Evolutionary conservation across 495 filamentous ascomycete genomes (phyloP).

Genomic region (Staphylotrichum longicolle): DNA sequence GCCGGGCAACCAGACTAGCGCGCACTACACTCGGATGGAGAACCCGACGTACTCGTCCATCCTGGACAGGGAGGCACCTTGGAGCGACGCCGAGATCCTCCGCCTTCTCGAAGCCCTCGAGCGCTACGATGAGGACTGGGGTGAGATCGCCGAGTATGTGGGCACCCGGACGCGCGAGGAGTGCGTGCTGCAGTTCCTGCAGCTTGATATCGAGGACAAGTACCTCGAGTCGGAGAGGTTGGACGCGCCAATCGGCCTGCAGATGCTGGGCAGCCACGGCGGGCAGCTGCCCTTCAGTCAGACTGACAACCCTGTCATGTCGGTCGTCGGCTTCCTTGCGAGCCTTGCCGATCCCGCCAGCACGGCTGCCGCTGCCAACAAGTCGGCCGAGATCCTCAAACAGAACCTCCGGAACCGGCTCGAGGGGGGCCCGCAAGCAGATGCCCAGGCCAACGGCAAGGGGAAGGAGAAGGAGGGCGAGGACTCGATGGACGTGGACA

Average conservation of each 20-base stretch:
- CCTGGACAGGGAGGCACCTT: constrained; percentile 77
- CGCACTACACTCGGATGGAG: constrained; percentile 82
- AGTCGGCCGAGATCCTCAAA: constrained; percentile 79
- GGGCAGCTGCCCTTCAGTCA: constrained; percentile 83
- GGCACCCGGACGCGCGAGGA: constrained; percentile 90
- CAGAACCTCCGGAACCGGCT: constrained; percentile 70
- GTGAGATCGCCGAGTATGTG: constrained; percentile 84
- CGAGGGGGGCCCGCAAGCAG: constrained; percentile 57
- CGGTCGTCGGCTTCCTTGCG: constrained; percentile 88
- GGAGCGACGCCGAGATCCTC: constrained; percentile 85
- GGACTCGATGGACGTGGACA: constrained; percentile 57
- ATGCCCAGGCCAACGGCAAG: constrained; percentile 38
- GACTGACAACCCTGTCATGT: constrained; percentile 91
- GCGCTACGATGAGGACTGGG: constrained; percentile 92
- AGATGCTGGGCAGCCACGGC: constrained; percentile 58
- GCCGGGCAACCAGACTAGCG: constrained; percentile 65
- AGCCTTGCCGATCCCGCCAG: constrained; percentile 82
- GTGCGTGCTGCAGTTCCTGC: constrained; percentile 93
- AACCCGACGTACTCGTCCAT: constrained; percentile 71
- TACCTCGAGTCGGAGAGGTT: constrained; percentile 74
- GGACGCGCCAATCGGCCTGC: constrained; percentile 56
- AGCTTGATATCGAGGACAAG: constrained; percentile 86
- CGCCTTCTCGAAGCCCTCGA: constrained; percentile 86
- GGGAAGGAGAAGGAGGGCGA: constrained; percentile 56
- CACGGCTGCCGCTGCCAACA: constrained; percentile 83